These are phyloP conservation scores for Epichloe coenophiala DNA, from an alignment of 2,329 filamentous ascomycete genomes.

Conservation along the genomic window DNA sequence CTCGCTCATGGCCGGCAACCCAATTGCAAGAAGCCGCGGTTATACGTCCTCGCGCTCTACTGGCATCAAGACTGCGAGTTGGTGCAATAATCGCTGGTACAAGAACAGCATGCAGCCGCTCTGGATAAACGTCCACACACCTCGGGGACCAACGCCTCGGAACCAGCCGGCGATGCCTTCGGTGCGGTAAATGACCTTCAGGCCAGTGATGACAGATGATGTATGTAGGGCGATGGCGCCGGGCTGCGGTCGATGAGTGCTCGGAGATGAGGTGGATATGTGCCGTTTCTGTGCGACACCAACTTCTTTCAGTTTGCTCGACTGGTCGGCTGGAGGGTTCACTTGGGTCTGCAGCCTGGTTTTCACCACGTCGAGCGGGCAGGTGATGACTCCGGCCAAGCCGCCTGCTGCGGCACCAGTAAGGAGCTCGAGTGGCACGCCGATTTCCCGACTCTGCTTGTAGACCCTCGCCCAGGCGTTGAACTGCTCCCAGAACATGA, in stretches of 20 bases:
- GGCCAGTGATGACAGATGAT: conserved; percentile 72
- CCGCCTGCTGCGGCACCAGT: conserved; percentile 86
- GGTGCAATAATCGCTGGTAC: conserved; percentile 76
- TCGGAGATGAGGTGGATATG: conserved; percentile 85
- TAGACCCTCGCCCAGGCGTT: conserved; percentile 68
- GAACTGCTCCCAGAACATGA: conserved; percentile 96
- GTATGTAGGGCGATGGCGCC: conserved; percentile 74
- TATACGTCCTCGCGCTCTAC: conserved; percentile 16
- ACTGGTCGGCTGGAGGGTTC: conserved; percentile 22
- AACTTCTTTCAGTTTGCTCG: conserved; percentile 17
- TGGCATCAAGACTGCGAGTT: conserved; percentile 45
- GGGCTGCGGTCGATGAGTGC: conserved; percentile 66
- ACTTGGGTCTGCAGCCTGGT: conserved; percentile 92
- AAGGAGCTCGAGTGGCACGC: conserved; percentile 68
- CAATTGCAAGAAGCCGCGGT: neutral
- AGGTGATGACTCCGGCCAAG: conserved; percentile 86
- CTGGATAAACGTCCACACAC: conserved; percentile 95
- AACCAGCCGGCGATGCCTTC: conserved; percentile 89
- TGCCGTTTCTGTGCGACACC: conserved; percentile 46
- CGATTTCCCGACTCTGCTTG: conserved; percentile 72
- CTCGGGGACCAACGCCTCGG: conserved; percentile 80
- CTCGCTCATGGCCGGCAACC: too few species aligned
- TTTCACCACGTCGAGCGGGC: conserved; percentile 93
- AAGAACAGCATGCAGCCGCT: conserved; percentile 93
- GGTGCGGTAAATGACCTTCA: conserved; percentile 77